Conservation (phyloP, 805 yeast genomes). For the Candida germanica region DNA sequence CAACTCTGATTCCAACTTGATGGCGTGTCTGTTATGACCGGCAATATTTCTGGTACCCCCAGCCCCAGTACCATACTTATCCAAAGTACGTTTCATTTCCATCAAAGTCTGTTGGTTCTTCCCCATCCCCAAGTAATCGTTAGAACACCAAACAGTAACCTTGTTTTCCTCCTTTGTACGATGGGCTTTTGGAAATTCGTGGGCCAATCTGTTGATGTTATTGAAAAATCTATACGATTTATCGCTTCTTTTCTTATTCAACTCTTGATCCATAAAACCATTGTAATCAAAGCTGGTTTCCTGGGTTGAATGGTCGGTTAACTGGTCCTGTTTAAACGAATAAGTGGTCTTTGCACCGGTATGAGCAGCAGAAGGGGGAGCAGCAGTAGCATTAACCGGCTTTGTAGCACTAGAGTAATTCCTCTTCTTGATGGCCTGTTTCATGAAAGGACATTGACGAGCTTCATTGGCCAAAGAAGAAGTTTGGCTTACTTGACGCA, state of each 20-base stretch:
- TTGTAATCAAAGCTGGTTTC: slow-evolving; percentile 67
- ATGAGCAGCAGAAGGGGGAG: slow-evolving; percentile 26
- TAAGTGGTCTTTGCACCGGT: slow-evolving; percentile 31
- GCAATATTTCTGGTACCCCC: slow-evolving; percentile 99
- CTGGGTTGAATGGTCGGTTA: slow-evolving; percentile 37
- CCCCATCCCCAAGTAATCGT: slow-evolving; percentile 96
- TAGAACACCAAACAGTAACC: slow-evolving; percentile 99
- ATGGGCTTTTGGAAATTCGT: slow-evolving; percentile 92
- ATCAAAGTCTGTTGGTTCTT: slow-evolving; percentile 68
- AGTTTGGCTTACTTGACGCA: slow-evolving; percentile 52
- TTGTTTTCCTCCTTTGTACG: slow-evolving; percentile 69
- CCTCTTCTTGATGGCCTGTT: slow-evolving; percentile 62
- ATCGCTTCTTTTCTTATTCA: slow-evolving; percentile 74
- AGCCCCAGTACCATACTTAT: slow-evolving; percentile 95
- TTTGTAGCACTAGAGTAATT: slow-evolving; percentile 46
- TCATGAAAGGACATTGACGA: slow-evolving; percentile 85
- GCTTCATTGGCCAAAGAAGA: slow-evolving; percentile 56
- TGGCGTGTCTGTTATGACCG: slow-evolving; percentile 92
- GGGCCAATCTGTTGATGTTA: slow-evolving; percentile 93
- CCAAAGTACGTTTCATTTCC: slow-evolving; percentile 76
- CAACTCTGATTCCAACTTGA: slow-evolving; percentile 76
- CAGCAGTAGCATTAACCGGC: slow-evolving; percentile 44
- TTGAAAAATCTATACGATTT: slow-evolving; percentile 94
- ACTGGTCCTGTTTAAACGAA: slow-evolving; percentile 25
- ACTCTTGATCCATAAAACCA: slow-evolving; percentile 63